phyloP scores from a whole-genome alignment of 2,329 filamentous ascomycete genomes.

The Colletotrichum lini region DNA sequence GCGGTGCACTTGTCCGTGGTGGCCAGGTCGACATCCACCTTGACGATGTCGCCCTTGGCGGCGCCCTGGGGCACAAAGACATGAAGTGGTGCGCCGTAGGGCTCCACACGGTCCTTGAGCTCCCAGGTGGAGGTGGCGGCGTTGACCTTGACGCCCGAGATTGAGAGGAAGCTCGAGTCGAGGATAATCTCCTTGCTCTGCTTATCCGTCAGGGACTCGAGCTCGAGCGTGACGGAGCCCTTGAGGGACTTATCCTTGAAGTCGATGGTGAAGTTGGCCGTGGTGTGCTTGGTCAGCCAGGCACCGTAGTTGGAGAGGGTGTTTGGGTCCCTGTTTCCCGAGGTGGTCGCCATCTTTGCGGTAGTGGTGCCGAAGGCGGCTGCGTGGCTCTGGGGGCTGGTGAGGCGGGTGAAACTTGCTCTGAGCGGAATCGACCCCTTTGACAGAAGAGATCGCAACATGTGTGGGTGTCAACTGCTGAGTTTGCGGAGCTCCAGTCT shows the following conservation, averaged over 20 bases:
- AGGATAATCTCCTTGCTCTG: slow-evolving; percentile 84
- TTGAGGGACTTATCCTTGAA: slow-evolving; percentile 84
- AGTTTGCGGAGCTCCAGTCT: slow-evolving; percentile 34
- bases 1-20: slow-evolving; percentile 93
- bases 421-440: slow-evolving; percentile 40
- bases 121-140: slow-evolving; percentile 76
- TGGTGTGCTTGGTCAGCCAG: slow-evolving; percentile 88
- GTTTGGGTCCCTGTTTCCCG: slow-evolving; percentile 80
- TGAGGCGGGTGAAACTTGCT: slow-evolving; percentile 29
- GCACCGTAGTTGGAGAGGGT: slow-evolving; percentile 93
- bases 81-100: slow-evolving; percentile 81
- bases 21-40: slow-evolving; percentile 76
- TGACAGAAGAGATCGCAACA: slow-evolving; percentile 40
- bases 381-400: slow-evolving; percentile 14
- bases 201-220: slow-evolving; percentile 83
- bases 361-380: slow-evolving; percentile 29
- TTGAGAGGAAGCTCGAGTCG: slow-evolving; percentile 87
- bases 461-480: slow-evolving; percentile 13
- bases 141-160: slow-evolving; percentile 80
- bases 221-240: slow-evolving; percentile 81
- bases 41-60: slow-evolving; percentile 66
- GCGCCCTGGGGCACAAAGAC: slow-evolving; percentile 72
- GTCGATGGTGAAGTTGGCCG: slow-evolving; percentile 84
- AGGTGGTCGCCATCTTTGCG: slow-evolving; percentile 45
- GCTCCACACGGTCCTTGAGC: slow-evolving; percentile 77